Evolutionary conservation across 257 asterid species (phyloP).

Genomic region (Solanum virginianum): DNA sequence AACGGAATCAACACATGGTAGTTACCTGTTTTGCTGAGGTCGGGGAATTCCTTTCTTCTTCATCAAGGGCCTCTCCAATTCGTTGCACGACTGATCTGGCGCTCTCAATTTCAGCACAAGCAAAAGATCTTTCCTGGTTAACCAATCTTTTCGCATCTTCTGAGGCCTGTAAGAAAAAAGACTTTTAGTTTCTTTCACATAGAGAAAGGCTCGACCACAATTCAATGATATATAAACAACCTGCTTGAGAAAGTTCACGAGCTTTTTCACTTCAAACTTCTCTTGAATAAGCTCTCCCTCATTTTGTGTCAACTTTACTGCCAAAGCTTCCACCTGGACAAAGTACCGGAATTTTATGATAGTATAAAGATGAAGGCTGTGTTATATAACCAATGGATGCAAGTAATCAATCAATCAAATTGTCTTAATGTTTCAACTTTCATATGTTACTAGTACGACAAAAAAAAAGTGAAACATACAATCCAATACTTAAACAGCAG

Average conservation of each 20-base stretch:
- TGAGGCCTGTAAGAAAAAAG: slow-evolving; percentile 52
- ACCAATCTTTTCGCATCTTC: slow-evolving; percentile 95
- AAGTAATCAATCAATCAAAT: background rate
- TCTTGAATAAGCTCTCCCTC: slow-evolving; percentile 85
- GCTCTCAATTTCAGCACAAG: slow-evolving; percentile 98
- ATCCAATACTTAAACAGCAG: background rate
- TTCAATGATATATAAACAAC: slow-evolving; percentile 9
- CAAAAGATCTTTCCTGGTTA: slow-evolving; percentile 96
- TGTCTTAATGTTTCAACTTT: too few species aligned
- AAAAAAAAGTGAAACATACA: background rate
- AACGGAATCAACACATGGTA: background rate
- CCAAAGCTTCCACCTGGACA: slow-evolving; percentile 93
- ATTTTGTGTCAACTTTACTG: slow-evolving; percentile 77
- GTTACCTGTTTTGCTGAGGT: slow-evolving; percentile 54
- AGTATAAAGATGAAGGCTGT: background rate
- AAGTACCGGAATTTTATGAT: background rate
- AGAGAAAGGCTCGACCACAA: background rate
- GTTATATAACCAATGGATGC: background rate
- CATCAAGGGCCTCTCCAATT: slow-evolving; percentile 93
- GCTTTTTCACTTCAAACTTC: slow-evolving; percentile 92
- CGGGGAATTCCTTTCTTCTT: slow-evolving; percentile 63
- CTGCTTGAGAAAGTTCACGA: slow-evolving; percentile 90
- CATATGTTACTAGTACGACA: background rate
- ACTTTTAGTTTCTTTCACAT: background rate
- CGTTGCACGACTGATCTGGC: slow-evolving; percentile 92